Evolutionary conservation across 78 protist species (phyloP).

Genomic region (Dictyostelium intermedium): DNA sequence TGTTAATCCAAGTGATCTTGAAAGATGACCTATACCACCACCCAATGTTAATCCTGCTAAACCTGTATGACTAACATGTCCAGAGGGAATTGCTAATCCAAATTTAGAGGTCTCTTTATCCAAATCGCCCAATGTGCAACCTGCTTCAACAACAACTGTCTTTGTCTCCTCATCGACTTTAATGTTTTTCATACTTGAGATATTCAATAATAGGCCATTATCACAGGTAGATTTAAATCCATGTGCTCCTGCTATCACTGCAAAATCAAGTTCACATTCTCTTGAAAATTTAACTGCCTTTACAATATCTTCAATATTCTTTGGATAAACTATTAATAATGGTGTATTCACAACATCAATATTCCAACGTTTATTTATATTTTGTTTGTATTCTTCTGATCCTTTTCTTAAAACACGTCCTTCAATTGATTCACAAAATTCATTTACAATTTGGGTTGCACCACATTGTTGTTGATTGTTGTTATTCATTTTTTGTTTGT

Average conservation of each 20-base stretch:
- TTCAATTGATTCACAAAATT: slow-evolving; percentile 11
- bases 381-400: not conserved
- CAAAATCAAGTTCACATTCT: not conserved
- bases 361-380: slow-evolving; percentile 13
- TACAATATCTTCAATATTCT: slow-evolving; percentile 1
- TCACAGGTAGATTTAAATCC: not conserved
- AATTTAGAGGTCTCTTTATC: not conserved
- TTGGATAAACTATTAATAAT: not conserved
- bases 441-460: not conserved
- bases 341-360: slow-evolving; percentile 6
- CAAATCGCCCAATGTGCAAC: slow-evolving; percentile 28
- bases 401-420: slow-evolving; percentile 2
- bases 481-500: not conserved
- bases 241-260: slow-evolving; percentile 6
- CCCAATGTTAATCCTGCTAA: slow-evolving; percentile 34
- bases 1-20: slow-evolving; percentile 23
- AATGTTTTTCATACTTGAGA: slow-evolving; percentile 1
- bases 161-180: not conserved
- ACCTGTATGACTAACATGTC: slow-evolving; percentile 56
- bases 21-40: slow-evolving; percentile 54
- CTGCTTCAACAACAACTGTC: not conserved
- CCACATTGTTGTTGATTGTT: not conserved
- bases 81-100: slow-evolving; percentile 18
- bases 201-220: not conserved
- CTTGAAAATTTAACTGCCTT: not conserved